Conservation (phyloP, 2,329 filamentous ascomycete genomes). For the Aphanocladium album region DNA sequence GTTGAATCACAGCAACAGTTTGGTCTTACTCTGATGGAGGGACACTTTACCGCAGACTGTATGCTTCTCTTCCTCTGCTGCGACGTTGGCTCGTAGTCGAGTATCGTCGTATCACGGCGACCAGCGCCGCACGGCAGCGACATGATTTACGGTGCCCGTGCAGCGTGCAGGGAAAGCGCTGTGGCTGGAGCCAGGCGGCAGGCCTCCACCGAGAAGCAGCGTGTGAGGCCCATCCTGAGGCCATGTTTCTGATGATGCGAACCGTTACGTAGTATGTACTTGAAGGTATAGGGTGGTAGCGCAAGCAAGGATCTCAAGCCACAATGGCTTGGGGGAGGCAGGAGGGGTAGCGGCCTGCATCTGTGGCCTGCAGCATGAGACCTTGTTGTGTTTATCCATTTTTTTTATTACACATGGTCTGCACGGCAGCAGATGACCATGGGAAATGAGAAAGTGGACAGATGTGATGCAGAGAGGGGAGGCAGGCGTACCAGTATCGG, state of each 20-base stretch:
- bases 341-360: slow-evolving; percentile 10
- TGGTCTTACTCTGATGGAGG: neutral
- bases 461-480: neutral
- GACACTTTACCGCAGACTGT: no score
- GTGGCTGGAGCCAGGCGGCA: neutral
- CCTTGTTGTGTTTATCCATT: slow-evolving; percentile 4
- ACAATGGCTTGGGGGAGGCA: neutral
- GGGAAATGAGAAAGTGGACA: neutral
- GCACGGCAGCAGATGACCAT: slow-evolving; percentile 9
- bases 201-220: neutral
- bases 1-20: neutral
- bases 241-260: neutral
- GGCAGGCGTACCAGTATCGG: slow-evolving; percentile 3
- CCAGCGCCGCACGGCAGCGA: neutral
- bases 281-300: neutral
- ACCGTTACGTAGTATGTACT: slow-evolving; percentile 5
- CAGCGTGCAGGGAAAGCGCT: neutral
- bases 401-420: neutral
- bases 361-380: slow-evolving; percentile 12
- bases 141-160: neutral
- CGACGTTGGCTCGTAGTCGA: neutral
- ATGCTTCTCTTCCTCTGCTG: neutral
- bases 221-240: neutral
- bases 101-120: neutral
- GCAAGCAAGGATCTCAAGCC: slow-evolving; percentile 10